These are phyloP conservation scores for Beta corolliflora DNA, from an alignment of 179 eudicot species.

Conservation along the genomic window DNA sequence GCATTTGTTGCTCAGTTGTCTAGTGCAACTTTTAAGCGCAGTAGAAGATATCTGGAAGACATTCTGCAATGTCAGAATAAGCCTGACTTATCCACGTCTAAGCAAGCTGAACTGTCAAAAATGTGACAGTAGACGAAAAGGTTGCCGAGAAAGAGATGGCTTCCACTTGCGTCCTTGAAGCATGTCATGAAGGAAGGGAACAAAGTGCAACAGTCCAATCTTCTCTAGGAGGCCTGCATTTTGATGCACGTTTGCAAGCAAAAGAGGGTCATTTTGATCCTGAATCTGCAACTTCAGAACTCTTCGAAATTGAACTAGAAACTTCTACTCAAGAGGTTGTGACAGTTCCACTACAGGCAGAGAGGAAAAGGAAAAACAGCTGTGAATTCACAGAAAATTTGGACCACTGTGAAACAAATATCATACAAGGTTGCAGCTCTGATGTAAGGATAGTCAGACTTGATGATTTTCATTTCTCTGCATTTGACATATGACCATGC, in stretches of 20 bases:
- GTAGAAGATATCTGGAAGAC: conserved; percentile 33
- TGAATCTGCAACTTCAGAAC: conserved; percentile 42
- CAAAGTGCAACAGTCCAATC: conserved; percentile 28
- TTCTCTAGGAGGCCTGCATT: conserved; percentile 27
- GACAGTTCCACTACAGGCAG: conserved; percentile 29
- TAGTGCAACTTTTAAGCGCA: conserved; percentile 38
- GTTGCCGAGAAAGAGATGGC: conserved; percentile 30
- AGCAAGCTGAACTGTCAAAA: conserved; percentile 33
- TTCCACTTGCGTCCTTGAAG: conserved; percentile 36
- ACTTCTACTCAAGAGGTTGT: conserved; percentile 37
- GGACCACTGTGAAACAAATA: conserved; percentile 19
- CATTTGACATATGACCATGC: background rate
- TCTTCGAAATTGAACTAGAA: conserved; percentile 40
- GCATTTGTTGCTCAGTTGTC: conserved; percentile 25
- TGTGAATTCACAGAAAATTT: conserved; percentile 26
- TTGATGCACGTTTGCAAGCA: conserved; percentile 21
- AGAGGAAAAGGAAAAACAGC: conserved; percentile 33
- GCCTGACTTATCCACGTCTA: conserved; percentile 24
- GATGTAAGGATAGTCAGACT: conserved; percentile 35
- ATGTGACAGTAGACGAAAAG: conserved; percentile 29
- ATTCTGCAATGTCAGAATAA: conserved; percentile 31
- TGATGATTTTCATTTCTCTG: conserved; percentile 14
- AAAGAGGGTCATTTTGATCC: conserved; percentile 33
- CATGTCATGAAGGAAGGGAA: conserved; percentile 33
- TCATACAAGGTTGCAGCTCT: conserved; percentile 30